Percentiles rank a stretch among this genome's conserved stretches.
These are phyloP conservation scores for Rhodotorula sp. DNA, from an alignment of 1,284 basidiomycete species.

Conservation along the genomic window DNA sequence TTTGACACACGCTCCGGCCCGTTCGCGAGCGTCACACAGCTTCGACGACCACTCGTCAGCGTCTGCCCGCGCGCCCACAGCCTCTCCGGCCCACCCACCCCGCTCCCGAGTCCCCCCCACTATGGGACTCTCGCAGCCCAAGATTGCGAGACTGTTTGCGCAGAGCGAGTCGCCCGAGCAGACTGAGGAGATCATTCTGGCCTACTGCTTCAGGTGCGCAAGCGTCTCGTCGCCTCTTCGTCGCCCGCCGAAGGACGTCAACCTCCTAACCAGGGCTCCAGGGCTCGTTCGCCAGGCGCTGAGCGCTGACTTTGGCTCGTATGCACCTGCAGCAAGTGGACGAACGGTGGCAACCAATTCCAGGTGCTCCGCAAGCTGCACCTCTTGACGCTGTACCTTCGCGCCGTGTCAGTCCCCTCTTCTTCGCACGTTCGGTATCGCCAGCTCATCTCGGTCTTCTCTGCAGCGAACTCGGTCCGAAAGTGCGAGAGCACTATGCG, in stretches of 20 bases:
- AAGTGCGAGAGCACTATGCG: slow-evolving; percentile 19
- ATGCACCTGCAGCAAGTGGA: slow-evolving; percentile 19
- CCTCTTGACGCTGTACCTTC: slow-evolving; percentile 24
- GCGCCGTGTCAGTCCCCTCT: slow-evolving; percentile 13
- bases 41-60: background rate
- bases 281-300: background rate
- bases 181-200: slow-evolving; percentile 25
- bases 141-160: slow-evolving; percentile 17
- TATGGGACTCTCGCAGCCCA: slow-evolving; percentile 18
- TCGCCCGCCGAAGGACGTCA: background rate
- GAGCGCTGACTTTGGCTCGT: background rate
- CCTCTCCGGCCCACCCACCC: background rate
- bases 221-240: background rate
- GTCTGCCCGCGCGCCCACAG: background rate
- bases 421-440: background rate
- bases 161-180: slow-evolving; percentile 1
- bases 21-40: background rate
- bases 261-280: background rate
- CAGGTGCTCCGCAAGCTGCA: slow-evolving; percentile 28
- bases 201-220: slow-evolving; percentile 13
- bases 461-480: slow-evolving; percentile 14
- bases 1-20: background rate
- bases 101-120: background rate
- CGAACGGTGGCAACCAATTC: slow-evolving; percentile 17
- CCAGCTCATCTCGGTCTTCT: background rate